Percentiles rank a stretch among this genome's conserved stretches.
These are phyloP conservation scores for Xerophyta viscosa DNA, from an alignment of 106 monocot species.

Conservation along the genomic window DNA sequence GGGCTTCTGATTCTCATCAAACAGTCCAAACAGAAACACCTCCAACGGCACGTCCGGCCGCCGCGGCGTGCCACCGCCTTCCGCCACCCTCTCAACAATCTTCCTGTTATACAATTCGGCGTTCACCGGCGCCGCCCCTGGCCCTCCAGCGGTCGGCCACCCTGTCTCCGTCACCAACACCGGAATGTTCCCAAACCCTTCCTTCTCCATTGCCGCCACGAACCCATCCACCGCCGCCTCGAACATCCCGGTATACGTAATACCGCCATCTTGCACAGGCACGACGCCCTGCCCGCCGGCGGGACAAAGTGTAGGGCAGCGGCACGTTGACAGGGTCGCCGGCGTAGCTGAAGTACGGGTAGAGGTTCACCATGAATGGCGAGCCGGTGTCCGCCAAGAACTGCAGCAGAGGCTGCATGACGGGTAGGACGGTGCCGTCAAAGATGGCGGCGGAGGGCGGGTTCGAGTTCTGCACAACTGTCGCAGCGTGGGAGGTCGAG, in stretches of 20 bases:
- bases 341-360: constrained; percentile 33
- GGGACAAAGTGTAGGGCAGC: constrained; percentile 19
- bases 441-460: constrained; percentile 30
- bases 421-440: constrained; percentile 7
- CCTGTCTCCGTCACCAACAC: constrained; percentile 39
- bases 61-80: constrained; percentile 24
- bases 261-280: constrained; percentile 12
- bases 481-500: constrained; percentile 29
- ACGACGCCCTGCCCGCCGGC: background rate
- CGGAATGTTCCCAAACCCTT: constrained; percentile 18
- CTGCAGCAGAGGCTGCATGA: constrained; percentile 16
- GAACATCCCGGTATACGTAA: constrained; percentile 24
- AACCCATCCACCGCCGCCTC: constrained; percentile 35
- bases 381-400: constrained; percentile 28
- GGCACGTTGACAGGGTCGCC: constrained; percentile 22
- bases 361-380: constrained; percentile 41
- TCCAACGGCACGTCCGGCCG: constrained; percentile 19
- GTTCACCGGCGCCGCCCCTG: constrained; percentile 21
- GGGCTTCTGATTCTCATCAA: constrained; percentile 28
- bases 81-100: constrained; percentile 8
- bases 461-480: constrained; percentile 17
- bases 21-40: constrained; percentile 32
- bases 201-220: constrained; percentile 26
- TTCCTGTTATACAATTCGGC: constrained; percentile 21
- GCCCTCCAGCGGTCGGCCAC: constrained; percentile 32